phyloP scores from a whole-genome alignment of 2,329 filamentous ascomycete genomes.

The Phaeosphaeriaceae sp. region DNA sequence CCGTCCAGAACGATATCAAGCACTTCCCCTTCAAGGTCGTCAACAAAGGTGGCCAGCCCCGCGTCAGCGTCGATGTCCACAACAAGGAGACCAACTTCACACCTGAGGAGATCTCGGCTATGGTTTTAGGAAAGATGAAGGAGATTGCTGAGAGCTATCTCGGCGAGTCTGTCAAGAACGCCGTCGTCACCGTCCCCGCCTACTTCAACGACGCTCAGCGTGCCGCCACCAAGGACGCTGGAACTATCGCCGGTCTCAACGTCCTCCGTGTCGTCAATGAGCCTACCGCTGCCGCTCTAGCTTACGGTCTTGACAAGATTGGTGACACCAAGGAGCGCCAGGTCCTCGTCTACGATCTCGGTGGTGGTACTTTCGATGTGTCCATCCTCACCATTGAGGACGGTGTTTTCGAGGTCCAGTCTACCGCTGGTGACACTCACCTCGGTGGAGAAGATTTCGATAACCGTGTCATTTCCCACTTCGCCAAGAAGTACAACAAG shows the following conservation, averaged over 20 bases:
- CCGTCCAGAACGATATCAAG: conserved; percentile 93
- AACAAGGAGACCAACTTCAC: conserved; percentile 75
- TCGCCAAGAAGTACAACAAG: conserved; percentile 99
- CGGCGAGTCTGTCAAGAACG: conserved; percentile 83
- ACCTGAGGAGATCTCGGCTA: conserved; percentile 81
- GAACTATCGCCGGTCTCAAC: conserved; percentile 89
- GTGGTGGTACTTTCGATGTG: conserved; percentile 54
- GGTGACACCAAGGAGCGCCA: conserved; percentile 48
- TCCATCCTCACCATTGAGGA: conserved; percentile 85
- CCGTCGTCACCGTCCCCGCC: conserved; percentile 91
- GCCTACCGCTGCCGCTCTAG: conserved; percentile 92
- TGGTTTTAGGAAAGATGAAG: conserved; percentile 76
- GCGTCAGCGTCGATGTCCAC: conserved; percentile 77
- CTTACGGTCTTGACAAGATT: conserved; percentile 75
- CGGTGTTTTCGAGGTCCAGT: conserved; percentile 92
- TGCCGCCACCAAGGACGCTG: conserved; percentile 95
- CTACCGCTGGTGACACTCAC: conserved; percentile 96
- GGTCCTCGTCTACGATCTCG: conserved; percentile 53
- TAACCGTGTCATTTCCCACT: conserved; percentile 95
- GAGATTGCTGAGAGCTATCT: conserved; percentile 81
- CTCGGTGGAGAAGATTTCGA: conserved; percentile 99
- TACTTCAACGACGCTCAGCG: conserved; percentile 99
- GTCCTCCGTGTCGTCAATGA: conserved; percentile 97
- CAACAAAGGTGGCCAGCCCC: conserved; percentile 88
- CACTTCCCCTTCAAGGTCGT: conserved; percentile 97